Base-by-base conservation (phyloP, 2,329 filamentous ascomycete species). In the Colletotrichum lentis region DNA sequence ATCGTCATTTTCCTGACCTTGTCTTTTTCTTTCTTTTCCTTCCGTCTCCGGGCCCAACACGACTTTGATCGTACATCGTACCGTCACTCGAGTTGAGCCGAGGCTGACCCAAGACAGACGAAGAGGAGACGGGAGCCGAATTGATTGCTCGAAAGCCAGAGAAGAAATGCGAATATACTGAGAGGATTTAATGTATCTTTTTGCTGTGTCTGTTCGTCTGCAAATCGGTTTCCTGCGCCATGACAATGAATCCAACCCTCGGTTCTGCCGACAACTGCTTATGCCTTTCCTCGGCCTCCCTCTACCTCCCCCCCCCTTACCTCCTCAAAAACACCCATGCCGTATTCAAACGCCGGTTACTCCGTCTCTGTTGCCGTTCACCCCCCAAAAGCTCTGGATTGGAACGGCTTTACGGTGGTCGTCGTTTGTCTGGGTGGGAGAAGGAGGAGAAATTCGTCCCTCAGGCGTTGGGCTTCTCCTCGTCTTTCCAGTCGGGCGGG, bases 401-500 rank as follows among this genome's bases (percentile, higher is more conserved):
- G 50, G 12, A 8, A 31, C 16, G n/a, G 18, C 10, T 12, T 35
- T 20, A 11, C 4, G 14, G 18, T 14, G 20, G 1, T 14, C 35
- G 35, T 54, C 6, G 11, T 8, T 5, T 22, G 3, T 10, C 31
- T 18, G 18, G 3, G 8, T 16, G 3, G 1, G 20, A 18, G 31
- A 39, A n/a, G 8, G 31, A 11, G 5, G 31, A 7, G 31, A 35
- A 7, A 24, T 35, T 35, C 1, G 6, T n/a, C 14, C n/a, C 31
- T 54, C 27, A 22, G 11, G 27, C n/a, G 20, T 11, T 20, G n/a
- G 56, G 56, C 31, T 59, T 59, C 20, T 59, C 56, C 27, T 46
- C 27, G n/a, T 59, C 56, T 7, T 37, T 46, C 56, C 56, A 59
- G 56, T 59, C 43, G 3, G 27, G 10, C 7, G 56, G 56, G 31